A percentile compares a stretch with the other conserved stretches of the same genome.
Evolutionary conservation across 1,139 yeast species (phyloP).

Genomic region (Hansenula anomala): DNA sequence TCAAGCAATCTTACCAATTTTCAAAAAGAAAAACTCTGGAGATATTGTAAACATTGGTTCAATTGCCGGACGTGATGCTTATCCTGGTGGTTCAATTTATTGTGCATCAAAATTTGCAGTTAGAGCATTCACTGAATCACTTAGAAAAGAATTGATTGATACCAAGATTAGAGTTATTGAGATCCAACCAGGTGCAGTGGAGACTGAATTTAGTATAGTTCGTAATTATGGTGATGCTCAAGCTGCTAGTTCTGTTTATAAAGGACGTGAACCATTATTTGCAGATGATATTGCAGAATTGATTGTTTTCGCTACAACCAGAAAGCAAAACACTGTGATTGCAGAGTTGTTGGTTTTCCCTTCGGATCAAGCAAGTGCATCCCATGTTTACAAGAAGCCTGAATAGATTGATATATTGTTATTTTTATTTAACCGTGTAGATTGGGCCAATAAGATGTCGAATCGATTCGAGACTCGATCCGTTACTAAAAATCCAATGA

Average conservation of each 20-base stretch:
- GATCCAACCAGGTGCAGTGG: constrained; percentile 70
- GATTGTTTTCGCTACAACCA: constrained; percentile 51
- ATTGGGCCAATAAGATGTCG: too few relatives aligned
- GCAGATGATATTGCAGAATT: constrained; percentile 68
- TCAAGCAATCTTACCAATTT: constrained; percentile 57
- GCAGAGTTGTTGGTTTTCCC: constrained; percentile 69
- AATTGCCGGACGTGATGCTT: constrained; percentile 69
- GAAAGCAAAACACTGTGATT: constrained; percentile 57
- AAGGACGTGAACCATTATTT: constrained; percentile 50
- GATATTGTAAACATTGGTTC: constrained; percentile 41
- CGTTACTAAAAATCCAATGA: too few relatives aligned
- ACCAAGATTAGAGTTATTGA: constrained; percentile 63
- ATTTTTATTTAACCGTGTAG: too few relatives aligned
- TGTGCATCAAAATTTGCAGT: constrained; percentile 72
- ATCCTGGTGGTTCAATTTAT: constrained; percentile 70
- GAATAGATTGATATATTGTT: too few relatives aligned
- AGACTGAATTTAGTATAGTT: constrained; percentile 64
- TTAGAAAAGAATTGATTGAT: constrained; percentile 60
- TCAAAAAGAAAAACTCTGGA: constrained; percentile 41
- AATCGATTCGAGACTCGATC: too few relatives aligned
- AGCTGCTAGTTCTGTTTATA: constrained; percentile 46
- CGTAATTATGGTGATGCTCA: constrained; percentile 55
- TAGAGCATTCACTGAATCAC: constrained; percentile 52
- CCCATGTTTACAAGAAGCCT: constrained; percentile 39
- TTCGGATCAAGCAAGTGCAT: constrained; percentile 63